phyloP scores from a whole-genome alignment of 2,329 filamentous ascomycete genomes.

The Pseudogymnoascus sp. region DNA sequence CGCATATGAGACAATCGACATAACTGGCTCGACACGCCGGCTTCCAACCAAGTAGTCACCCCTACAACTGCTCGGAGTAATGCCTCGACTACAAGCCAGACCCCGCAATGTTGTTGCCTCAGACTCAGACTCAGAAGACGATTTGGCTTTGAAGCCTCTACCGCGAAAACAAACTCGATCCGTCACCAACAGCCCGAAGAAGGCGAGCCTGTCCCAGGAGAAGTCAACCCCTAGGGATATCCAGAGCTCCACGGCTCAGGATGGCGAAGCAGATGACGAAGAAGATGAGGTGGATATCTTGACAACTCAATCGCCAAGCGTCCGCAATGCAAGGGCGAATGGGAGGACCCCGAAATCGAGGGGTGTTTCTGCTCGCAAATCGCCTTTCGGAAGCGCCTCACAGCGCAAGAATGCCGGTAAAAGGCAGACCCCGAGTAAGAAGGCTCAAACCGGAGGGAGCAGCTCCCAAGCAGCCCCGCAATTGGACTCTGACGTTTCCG shows the following conservation, averaged over 20 bases:
- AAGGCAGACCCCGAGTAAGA: neutral
- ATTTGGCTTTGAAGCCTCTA: neutral
- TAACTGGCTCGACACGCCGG: neutral
- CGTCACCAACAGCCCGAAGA: neutral
- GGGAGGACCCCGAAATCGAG: neutral
- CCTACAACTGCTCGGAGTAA: neutral
- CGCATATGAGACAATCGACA: neutral
- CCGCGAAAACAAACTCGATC: neutral
- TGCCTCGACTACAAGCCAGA: neutral
- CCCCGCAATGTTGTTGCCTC: neutral
- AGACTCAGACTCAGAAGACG: conserved; percentile 2
- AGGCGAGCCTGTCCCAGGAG: neutral
- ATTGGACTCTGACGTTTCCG: neutral
- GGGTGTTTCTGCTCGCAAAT: neutral
- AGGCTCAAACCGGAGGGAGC: neutral
- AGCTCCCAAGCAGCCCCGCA: neutral
- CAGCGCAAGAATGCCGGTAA: neutral
- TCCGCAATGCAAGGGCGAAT: neutral
- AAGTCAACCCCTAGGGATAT: neutral
- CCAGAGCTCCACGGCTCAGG: neutral
- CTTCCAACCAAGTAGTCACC: neutral
- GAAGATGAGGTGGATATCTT: neutral
- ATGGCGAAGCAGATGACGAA: neutral
- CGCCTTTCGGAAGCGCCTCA: neutral
- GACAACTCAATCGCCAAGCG: neutral